Evolutionary conservation across 148 eudicot species (phyloP).

Genomic region (Nepenthes mirabilis): DNA sequence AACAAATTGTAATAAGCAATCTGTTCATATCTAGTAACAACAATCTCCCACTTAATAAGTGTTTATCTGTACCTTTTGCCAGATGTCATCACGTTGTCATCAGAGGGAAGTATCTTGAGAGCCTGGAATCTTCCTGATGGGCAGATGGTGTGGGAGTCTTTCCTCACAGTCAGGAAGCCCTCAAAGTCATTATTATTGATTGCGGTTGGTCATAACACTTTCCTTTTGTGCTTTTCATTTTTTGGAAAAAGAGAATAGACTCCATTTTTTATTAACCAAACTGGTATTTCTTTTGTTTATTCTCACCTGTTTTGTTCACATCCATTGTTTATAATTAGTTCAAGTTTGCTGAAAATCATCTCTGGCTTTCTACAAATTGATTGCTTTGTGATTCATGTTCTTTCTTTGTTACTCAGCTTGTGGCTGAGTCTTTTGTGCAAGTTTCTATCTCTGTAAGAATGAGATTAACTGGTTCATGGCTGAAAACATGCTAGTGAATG

Average conservation of each 20-base stretch:
- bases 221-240: background rate
- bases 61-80: conserved; percentile 4
- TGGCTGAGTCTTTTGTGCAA: too few species aligned
- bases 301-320: background rate
- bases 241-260: background rate
- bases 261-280: conserved; percentile 2
- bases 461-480: too few species aligned
- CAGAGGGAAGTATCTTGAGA: conserved; percentile 71
- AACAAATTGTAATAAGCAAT: background rate
- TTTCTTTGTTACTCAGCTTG: too few species aligned
- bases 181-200: conserved; percentile 54
- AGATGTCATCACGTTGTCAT: conserved; percentile 86
- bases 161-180: conserved; percentile 46
- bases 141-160: conserved; percentile 96
- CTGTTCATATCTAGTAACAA: background rate
- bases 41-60: background rate
- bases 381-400: too few species aligned
- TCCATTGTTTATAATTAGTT: too few species aligned
- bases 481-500: background rate
- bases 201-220: conserved; percentile 42
- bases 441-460: too few species aligned
- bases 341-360: too few species aligned
- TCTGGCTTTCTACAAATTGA: too few species aligned
- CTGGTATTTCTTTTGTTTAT: background rate
- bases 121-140: conserved; percentile 99